Evolutionary conservation across 2,329 filamentous ascomycete genomes (phyloP).

Genomic region (Penicillium olsonii): DNA sequence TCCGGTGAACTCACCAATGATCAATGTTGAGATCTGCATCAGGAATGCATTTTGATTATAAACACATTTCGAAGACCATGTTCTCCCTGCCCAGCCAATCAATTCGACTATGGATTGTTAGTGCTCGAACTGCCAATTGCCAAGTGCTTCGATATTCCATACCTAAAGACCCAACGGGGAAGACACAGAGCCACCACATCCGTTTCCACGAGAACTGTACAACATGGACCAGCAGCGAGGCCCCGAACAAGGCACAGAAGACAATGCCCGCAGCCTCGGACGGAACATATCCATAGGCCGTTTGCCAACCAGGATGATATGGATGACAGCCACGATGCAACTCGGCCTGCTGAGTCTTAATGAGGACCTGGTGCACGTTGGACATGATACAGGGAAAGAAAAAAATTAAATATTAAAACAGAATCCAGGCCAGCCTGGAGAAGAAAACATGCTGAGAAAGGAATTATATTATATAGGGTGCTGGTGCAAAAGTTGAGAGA

Average conservation of each 20-base stretch:
- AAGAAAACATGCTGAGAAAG: not conserved
- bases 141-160: no score
- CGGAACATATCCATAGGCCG: slow-evolving; percentile 34
- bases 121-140: no score
- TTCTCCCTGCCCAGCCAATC: slow-evolving; percentile 51
- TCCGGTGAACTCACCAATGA: slow-evolving; percentile 16
- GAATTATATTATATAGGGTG: not conserved
- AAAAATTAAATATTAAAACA: not conserved
- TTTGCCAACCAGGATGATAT: not conserved
- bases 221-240: slow-evolving; percentile 34
- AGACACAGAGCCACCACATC: slow-evolving; percentile 38
- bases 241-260: slow-evolving; percentile 33
- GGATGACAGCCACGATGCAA: not conserved
- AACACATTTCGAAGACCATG: slow-evolving; percentile 50
- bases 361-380: not conserved
- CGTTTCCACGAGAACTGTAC: slow-evolving; percentile 36
- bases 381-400: not conserved
- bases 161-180: slow-evolving; percentile 37
- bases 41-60: slow-evolving; percentile 47
- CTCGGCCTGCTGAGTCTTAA: not conserved
- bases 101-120: slow-evolving; percentile 35
- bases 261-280: slow-evolving; percentile 34
- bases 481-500: not conserved
- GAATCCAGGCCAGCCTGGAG: not conserved
- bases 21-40: slow-evolving; percentile 23